Conservation (phyloP, 2,329 filamentous ascomycete genomes). For the Clonostachys solani region DNA sequence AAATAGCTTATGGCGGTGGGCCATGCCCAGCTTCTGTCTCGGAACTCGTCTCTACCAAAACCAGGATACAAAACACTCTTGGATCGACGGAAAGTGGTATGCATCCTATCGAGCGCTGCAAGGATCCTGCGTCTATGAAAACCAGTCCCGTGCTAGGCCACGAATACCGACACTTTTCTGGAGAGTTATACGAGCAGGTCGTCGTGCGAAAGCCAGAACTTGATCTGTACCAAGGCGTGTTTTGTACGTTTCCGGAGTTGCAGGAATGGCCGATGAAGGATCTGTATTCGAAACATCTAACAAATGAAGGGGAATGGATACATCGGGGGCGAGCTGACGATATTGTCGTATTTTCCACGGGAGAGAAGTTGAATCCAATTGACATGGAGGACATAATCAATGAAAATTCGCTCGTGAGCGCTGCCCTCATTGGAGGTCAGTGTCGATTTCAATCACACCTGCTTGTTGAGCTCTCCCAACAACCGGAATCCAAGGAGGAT, state of each 20-base stretch:
- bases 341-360: slow-evolving; percentile 33
- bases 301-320: slow-evolving; percentile 21
- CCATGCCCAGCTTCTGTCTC: slow-evolving; percentile 17
- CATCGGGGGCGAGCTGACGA: slow-evolving; percentile 31
- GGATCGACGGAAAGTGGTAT: slow-evolving; percentile 23
- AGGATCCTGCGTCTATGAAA: slow-evolving; percentile 23
- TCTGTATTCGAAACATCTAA: slow-evolving; percentile 30
- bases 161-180: slow-evolving; percentile 10
- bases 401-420: slow-evolving; percentile 17
- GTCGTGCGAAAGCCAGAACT: slow-evolving; percentile 17
- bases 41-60: slow-evolving; percentile 16
- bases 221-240: slow-evolving; percentile 23
- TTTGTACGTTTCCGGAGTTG: slow-evolving; percentile 31
- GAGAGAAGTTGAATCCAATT: slow-evolving; percentile 35
- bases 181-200: slow-evolving; percentile 23
- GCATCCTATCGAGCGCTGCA: slow-evolving; percentile 10
- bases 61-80: slow-evolving; percentile 14
- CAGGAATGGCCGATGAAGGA: slow-evolving; percentile 39
- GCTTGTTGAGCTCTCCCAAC: slow-evolving; percentile 31
- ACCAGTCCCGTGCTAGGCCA: slow-evolving; percentile 10
- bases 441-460: slow-evolving; percentile 16
- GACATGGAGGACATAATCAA: slow-evolving; percentile 24
- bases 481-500: slow-evolving; percentile 15
- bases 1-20: slow-evolving; percentile 19
- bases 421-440: slow-evolving; percentile 24